These are phyloP conservation scores for Toxoplasma gondii DNA, from an alignment of 169 alveolate species.

Conservation along the genomic window DNA sequence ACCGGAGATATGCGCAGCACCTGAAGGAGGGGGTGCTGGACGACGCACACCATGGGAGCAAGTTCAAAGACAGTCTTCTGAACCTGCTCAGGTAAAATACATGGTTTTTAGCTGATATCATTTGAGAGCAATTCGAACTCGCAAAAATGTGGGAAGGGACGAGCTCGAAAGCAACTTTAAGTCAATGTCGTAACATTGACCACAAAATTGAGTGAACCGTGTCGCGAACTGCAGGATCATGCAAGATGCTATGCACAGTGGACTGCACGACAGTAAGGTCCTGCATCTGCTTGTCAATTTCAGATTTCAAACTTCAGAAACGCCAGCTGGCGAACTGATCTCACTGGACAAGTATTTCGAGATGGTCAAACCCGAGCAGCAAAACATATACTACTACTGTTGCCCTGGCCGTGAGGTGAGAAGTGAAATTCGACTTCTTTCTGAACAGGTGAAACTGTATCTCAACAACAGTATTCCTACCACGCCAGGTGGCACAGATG, in stretches of 20 bases:
- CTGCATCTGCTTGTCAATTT: not conserved
- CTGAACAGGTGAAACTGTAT: not conserved
- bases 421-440: not conserved
- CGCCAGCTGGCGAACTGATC: conserved; percentile 69
- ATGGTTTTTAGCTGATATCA: not conserved
- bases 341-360: conserved; percentile 78
- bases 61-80: conserved; percentile 53
- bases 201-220: not conserved
- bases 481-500: not conserved
- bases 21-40: conserved; percentile 81
- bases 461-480: not conserved
- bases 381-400: conserved; percentile 87
- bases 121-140: not conserved
- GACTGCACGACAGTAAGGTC: too few species aligned
- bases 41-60: conserved; percentile 65
- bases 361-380: conserved; percentile 81
- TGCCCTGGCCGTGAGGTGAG: conserved; percentile 74
- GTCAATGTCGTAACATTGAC: not conserved
- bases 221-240: not conserved
- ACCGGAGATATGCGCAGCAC: conserved; percentile 83
- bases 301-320: conserved; percentile 35
- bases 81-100: conserved; percentile 63
- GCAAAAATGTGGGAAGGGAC: not conserved
- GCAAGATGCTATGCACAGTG: too few species aligned
- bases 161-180: not conserved